Evolutionary conservation across 805 yeast genomes (phyloP).

Genomic region (Candida sanyiensis): DNA sequence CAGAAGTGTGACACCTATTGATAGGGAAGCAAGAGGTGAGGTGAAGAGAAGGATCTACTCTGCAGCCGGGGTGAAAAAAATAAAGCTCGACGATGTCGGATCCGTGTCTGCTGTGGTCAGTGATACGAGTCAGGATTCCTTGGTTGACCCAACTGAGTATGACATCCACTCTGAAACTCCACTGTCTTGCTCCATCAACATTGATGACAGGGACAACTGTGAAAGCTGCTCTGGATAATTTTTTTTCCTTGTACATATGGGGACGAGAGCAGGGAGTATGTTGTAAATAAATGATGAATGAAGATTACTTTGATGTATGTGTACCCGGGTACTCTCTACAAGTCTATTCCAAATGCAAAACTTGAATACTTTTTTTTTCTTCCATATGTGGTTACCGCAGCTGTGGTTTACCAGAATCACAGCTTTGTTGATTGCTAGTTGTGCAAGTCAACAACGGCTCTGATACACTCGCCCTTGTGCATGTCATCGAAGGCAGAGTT

Average conservation of each 20-base stretch:
- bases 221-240: constrained; percentile 11
- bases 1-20: constrained; percentile 33
- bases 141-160: not conserved
- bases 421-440: constrained; percentile 13
- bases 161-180: constrained; percentile 5
- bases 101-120: not conserved
- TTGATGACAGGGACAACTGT: constrained; percentile 6
- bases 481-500: constrained; percentile 90
- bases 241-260: not conserved
- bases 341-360: not conserved
- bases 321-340: no score
- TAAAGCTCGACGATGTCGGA: not conserved
- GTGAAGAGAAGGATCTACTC: constrained; percentile 11
- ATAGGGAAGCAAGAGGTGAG: not conserved
- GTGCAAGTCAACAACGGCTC: constrained; percentile 69
- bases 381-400: constrained; percentile 32
- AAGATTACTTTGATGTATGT: no score
- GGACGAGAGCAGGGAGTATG: no score
- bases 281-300: not conserved
- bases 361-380: not conserved
- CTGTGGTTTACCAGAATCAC: not conserved
- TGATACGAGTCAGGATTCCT: not conserved
- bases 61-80: constrained; percentile 1
- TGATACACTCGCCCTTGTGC: constrained; percentile 90
- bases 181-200: constrained; percentile 1